phyloP scores from a whole-genome alignment of 2,329 filamentous ascomycete species.

The Penicillium brevicompactum region DNA sequence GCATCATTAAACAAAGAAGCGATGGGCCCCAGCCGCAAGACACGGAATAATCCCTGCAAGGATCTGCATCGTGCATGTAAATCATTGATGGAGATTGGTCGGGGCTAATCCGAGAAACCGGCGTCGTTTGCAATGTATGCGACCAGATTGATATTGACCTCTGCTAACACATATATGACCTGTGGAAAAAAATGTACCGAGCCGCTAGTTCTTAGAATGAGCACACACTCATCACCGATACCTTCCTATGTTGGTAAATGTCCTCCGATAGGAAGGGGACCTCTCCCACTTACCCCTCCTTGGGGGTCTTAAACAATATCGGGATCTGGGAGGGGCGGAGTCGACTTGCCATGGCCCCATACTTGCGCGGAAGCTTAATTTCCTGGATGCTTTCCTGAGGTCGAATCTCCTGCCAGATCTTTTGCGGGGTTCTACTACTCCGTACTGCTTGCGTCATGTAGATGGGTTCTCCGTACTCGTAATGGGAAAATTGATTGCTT shows the following conservation, averaged over 20 bases:
- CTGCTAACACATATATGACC: not conserved
- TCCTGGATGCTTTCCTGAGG: not conserved
- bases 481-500: too few species aligned
- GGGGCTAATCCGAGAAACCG: not conserved
- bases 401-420: not conserved
- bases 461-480: not conserved
- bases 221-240: not conserved
- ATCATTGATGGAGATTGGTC: constrained; percentile 1
- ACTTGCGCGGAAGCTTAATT: not conserved
- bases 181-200: not conserved
- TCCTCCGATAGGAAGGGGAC: not conserved
- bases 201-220: not conserved
- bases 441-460: not conserved
- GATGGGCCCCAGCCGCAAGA: not conserved
- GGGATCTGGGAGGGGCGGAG: not conserved
- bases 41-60: constrained; percentile 5
- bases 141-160: not conserved
- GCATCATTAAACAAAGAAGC: constrained; percentile 1
- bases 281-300: not conserved
- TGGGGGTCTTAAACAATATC: not conserved
- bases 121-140: not conserved
- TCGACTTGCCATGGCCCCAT: not conserved
- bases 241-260: not conserved
- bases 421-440: not conserved
- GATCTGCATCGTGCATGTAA: constrained; percentile 9